phyloP scores from a whole-genome alignment of 176 grass and related monocot species.

The Hyparrhenia diplandra region DNA sequence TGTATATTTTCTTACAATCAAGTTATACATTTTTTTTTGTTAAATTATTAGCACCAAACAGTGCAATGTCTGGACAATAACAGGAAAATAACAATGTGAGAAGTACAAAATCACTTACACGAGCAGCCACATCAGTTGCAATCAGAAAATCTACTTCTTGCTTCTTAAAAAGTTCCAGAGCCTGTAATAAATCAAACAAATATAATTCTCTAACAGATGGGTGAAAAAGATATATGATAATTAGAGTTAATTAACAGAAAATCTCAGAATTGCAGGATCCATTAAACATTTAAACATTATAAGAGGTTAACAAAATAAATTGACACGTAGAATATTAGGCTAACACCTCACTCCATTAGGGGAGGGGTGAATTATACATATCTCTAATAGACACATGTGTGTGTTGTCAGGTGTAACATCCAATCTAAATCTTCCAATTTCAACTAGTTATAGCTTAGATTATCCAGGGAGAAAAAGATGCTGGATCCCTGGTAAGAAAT shows the following conservation, averaged over 20 bases:
- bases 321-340: too few relatives aligned
- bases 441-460: not conserved
- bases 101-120: constrained; percentile 60
- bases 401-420: not conserved
- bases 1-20: not conserved
- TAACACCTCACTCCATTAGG: too few relatives aligned
- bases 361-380: too few relatives aligned
- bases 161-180: constrained; percentile 90
- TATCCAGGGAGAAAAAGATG: not conserved
- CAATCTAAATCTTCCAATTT: not conserved
- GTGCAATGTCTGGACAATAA: not conserved
- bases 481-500: not conserved
- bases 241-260: not conserved
- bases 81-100: not conserved
- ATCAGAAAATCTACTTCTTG: constrained; percentile 90
- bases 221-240: not conserved
- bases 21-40: not conserved
- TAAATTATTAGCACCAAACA: not conserved
- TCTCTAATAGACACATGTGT: not conserved
- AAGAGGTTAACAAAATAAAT: not conserved
- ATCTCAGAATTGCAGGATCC: not conserved
- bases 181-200: constrained; percentile 41
- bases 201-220: not conserved
- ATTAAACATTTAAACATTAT: not conserved
- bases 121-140: constrained; percentile 98